These are phyloP conservation scores for Pythium myriotylum DNA, from an alignment of 352 stramenopile species.

Conservation along the genomic window DNA sequence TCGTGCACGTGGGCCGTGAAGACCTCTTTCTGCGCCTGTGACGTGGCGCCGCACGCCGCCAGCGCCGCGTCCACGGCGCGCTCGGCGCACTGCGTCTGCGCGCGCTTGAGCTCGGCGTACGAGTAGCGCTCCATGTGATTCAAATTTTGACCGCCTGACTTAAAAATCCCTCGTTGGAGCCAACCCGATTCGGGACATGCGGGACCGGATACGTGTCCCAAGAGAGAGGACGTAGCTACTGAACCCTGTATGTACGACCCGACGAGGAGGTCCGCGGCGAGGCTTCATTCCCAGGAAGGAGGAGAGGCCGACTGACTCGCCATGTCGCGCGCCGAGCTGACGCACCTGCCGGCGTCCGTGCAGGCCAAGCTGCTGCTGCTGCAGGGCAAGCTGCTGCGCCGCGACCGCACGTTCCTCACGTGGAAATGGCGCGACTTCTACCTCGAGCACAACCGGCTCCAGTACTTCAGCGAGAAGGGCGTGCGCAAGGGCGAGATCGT, in stretches of 20 bases:
- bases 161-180: slow-evolving; percentile 21
- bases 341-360: slow-evolving; percentile 14
- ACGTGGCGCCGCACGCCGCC: slow-evolving; percentile 51
- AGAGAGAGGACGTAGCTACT: too few relatives aligned
- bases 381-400: slow-evolving; percentile 73
- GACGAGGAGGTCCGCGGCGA: too few relatives aligned
- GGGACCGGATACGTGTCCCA: too few relatives aligned
- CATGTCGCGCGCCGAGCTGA: too few relatives aligned
- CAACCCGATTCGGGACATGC: too few relatives aligned
- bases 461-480: slow-evolving; percentile 81
- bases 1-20: slow-evolving; percentile 78
- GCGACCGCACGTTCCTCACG: slow-evolving; percentile 75
- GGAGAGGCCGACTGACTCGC: too few relatives aligned
- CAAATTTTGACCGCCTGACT: neutral
- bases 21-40: slow-evolving; percentile 65
- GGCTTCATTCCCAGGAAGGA: too few relatives aligned
- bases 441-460: slow-evolving; percentile 63
- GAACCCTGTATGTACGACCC: too few relatives aligned
- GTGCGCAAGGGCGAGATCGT: slow-evolving; percentile 75
- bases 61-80: slow-evolving; percentile 56
- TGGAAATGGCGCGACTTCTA: slow-evolving; percentile 88
- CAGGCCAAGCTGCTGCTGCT: slow-evolving; percentile 33
- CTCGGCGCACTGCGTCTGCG: slow-evolving; percentile 63
- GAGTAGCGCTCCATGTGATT: slow-evolving; percentile 53
- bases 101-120: slow-evolving; percentile 79